phyloP scores from a whole-genome alignment of 2,329 filamentous ascomycete species.

The Madurella mycetomatis region DNA sequence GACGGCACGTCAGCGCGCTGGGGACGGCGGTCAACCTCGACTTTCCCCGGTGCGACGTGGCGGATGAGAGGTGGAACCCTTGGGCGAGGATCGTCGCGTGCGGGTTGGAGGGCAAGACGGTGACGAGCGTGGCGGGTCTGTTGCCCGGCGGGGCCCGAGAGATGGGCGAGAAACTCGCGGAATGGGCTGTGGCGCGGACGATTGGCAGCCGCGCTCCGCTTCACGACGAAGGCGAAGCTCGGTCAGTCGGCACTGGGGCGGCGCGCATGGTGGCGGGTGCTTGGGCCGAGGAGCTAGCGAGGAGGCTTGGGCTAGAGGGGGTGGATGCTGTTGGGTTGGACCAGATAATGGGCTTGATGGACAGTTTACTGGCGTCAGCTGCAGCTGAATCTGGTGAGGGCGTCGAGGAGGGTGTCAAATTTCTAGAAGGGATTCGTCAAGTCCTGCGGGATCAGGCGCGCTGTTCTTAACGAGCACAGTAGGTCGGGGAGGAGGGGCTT shows the following conservation, averaged over 20 bases:
- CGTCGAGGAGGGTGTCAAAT: constrained; percentile 4
- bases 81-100: constrained; percentile 80
- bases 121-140: constrained; percentile 67
- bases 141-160: constrained; percentile 24
- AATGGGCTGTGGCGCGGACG: too few relatives aligned
- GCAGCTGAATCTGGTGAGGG: background rate
- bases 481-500: background rate
- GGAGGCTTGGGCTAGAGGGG: constrained; percentile 20
- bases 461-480: background rate
- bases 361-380: constrained; percentile 7
- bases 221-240: background rate
- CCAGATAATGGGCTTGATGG: constrained; percentile 19
- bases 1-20: constrained; percentile 76
- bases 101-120: constrained; percentile 72
- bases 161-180: background rate
- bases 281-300: constrained; percentile 25
- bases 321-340: constrained; percentile 15
- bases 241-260: background rate
- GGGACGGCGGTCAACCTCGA: constrained; percentile 78
- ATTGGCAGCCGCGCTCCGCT: background rate
- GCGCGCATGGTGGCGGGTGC: constrained; percentile 13
- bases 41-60: constrained; percentile 57
- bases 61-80: constrained; percentile 44
- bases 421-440: constrained; percentile 3
- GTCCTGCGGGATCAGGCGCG: background rate